A percentile compares a stretch with the other conserved stretches of the same genome.
Conservation (phyloP, 2,329 filamentous ascomycete genomes). For the Ambrosiella xylebori region DNA sequence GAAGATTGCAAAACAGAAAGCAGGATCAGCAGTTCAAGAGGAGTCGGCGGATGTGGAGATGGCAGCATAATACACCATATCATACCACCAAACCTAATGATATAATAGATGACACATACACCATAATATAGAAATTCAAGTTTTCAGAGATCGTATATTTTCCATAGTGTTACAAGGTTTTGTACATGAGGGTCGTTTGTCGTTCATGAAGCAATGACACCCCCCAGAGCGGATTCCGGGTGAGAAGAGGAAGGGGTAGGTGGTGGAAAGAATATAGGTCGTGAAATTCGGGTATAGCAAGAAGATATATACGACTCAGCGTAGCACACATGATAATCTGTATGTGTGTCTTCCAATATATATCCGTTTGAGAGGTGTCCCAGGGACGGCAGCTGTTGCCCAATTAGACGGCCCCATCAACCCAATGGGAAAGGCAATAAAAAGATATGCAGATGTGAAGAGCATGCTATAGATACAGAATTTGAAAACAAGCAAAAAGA, state of each 20-base stretch:
- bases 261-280: neutral
- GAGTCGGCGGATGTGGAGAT: neutral
- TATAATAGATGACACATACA: neutral
- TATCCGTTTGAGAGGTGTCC: neutral
- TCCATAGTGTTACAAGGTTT: constrained; percentile 16
- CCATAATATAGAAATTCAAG: neutral
- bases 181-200: constrained; percentile 21
- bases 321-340: neutral
- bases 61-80: neutral
- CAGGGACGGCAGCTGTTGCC: neutral
- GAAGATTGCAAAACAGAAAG: neutral
- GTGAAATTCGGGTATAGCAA: neutral
- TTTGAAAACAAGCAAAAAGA: neutral
- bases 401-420: neutral
- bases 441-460: constrained; percentile 1
- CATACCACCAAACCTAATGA: neutral
- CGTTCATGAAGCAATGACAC: neutral
- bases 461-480: constrained; percentile 1
- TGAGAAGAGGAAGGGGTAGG: neutral
- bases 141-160: constrained; percentile 11
- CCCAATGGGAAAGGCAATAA: neutral
- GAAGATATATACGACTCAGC: neutral
- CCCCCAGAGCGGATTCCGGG: neutral
- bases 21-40: neutral
- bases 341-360: neutral